These are phyloP conservation scores for Sechiopsis laciniata DNA, from an alignment of 306 rosid species.

Conservation along the genomic window DNA sequence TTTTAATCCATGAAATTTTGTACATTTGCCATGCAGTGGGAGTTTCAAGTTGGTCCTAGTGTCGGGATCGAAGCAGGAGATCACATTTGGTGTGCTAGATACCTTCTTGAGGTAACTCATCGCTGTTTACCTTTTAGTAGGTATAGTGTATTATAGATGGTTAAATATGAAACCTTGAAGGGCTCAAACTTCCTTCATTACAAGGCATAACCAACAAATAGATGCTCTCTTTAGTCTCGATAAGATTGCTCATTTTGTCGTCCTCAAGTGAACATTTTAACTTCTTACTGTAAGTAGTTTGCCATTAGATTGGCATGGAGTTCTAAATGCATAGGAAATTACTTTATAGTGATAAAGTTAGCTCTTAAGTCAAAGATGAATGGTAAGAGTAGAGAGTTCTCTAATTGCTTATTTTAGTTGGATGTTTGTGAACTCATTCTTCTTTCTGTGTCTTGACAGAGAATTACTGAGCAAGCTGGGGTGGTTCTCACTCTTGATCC, in stretches of 20 bases:
- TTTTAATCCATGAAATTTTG: too few species aligned
- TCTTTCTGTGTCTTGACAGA: conserved; percentile 43
- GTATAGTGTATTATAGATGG: background rate
- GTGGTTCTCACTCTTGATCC: conserved; percentile 95
- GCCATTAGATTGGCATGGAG: background rate
- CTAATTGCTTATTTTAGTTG: background rate
- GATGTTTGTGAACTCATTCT: background rate
- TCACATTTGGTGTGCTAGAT: background rate
- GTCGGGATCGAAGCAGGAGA: background rate
- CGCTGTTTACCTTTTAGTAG: conserved; percentile 24
- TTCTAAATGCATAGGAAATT: background rate
- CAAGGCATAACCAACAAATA: background rate
- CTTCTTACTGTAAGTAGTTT: background rate
- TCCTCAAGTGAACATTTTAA: background rate
- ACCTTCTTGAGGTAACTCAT: background rate
- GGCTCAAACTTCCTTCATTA: background rate
- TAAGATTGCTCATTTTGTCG: background rate
- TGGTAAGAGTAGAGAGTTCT: too few species aligned
- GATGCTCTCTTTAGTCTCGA: background rate
- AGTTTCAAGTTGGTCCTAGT: background rate
- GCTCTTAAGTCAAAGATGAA: background rate
- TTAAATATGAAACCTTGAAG: background rate
- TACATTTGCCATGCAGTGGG: background rate
- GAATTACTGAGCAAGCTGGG: conserved; percentile 98
- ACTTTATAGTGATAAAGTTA: background rate